These are phyloP conservation scores for Candida schatavii DNA, from an alignment of 805 yeast species.

Conservation along the genomic window DNA sequence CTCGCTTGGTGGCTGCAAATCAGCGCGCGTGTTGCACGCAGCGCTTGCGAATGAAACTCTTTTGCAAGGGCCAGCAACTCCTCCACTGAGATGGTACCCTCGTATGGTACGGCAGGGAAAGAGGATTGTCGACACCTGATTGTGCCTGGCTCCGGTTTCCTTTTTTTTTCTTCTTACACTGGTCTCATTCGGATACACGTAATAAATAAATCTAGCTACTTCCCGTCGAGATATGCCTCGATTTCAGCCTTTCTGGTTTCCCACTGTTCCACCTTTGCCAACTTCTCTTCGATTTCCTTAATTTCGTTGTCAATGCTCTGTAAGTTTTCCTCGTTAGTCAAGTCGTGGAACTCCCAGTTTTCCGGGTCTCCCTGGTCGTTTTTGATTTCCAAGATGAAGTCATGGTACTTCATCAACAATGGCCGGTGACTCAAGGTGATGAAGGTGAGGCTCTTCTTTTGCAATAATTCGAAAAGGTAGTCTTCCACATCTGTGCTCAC, in stretches of 20 bases:
- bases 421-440: constrained; percentile 85
- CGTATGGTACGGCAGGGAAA: too few species aligned
- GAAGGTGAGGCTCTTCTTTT: constrained; percentile 66
- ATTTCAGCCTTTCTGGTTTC: constrained; percentile 59
- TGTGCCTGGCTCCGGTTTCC: too few species aligned
- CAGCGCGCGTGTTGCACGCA: too few species aligned
- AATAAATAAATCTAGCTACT: too few species aligned
- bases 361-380: constrained; percentile 41
- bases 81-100: too few species aligned
- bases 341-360: constrained; percentile 57
- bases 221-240: constrained; percentile 49
- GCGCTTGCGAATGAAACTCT: too few species aligned
- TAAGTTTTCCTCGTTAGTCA: constrained; percentile 64
- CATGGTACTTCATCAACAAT: constrained; percentile 80
- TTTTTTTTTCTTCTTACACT: neutral
- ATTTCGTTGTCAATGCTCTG: constrained; percentile 75
- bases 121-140: too few species aligned
- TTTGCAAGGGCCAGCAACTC: too few species aligned
- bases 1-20: too few species aligned
- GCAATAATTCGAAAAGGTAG: constrained; percentile 72
- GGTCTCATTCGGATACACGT: neutral
- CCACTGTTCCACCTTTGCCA: constrained; percentile 58
- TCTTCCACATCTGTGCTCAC: constrained; percentile 89
- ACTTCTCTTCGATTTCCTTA: constrained; percentile 56
- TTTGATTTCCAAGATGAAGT: constrained; percentile 65